phyloP scores from a whole-genome alignment of 345 rosid genomes.

The Heritiera fomes region DNA sequence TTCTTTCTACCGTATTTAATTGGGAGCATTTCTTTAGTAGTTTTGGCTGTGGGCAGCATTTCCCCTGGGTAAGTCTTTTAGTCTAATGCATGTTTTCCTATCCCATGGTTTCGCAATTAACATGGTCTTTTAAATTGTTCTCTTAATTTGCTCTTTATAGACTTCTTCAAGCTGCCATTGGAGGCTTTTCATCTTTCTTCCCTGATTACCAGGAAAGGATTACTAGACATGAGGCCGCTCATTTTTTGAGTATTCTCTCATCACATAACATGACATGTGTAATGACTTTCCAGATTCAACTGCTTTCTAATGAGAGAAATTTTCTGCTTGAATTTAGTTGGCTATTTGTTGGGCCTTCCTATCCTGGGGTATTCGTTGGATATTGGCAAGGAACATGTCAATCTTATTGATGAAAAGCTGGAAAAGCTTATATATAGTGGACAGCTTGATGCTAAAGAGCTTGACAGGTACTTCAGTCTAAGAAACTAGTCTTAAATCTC shows the following conservation, averaged over 20 bases:
- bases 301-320: slow-evolving; percentile 12
- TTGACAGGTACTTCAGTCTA: slow-evolving; percentile 57
- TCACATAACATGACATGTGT: neutral
- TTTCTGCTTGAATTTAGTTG: slow-evolving; percentile 47
- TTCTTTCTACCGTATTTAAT: slow-evolving; percentile 89
- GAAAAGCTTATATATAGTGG: slow-evolving; percentile 88
- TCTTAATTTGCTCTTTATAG: slow-evolving; percentile 33
- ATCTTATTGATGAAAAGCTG: slow-evolving; percentile 76
- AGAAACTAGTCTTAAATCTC: neutral
- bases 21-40: slow-evolving; percentile 88
- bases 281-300: neutral
- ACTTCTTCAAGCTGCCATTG: slow-evolving; percentile 88
- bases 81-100: neutral
- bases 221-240: slow-evolving; percentile 88
- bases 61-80: slow-evolving; percentile 68
- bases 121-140: neutral
- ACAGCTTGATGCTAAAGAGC: slow-evolving; percentile 80
- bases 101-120: neutral
- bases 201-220: slow-evolving; percentile 91
- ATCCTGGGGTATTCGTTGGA: slow-evolving; percentile 85
- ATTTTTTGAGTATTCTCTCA: slow-evolving; percentile 64
- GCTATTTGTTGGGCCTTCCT: slow-evolving; percentile 85
- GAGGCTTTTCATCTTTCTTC: slow-evolving; percentile 72
- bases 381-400: slow-evolving; percentile 92
- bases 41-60: slow-evolving; percentile 81